Conservation (phyloP, 2,329 filamentous ascomycete genomes). For the Corynespora cassiicola region DNA sequence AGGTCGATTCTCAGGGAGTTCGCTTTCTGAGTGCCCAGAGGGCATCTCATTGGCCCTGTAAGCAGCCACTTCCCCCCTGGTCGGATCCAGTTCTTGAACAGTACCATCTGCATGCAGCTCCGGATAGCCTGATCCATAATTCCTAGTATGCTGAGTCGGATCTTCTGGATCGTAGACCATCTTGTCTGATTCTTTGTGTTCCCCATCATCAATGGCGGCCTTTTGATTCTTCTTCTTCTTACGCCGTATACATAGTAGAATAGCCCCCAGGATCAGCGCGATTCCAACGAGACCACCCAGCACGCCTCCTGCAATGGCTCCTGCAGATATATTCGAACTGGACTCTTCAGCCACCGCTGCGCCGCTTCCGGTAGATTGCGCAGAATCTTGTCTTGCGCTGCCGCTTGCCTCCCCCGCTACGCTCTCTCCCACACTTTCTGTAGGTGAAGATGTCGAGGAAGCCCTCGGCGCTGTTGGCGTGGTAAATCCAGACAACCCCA, state of each 20-base stretch:
- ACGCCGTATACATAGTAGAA: slow-evolving; percentile 9
- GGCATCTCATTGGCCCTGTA: slow-evolving; percentile 11
- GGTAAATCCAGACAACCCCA: slow-evolving; percentile 10
- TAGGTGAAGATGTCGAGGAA: background rate
- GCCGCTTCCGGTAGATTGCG: background rate
- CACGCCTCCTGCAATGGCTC: slow-evolving; percentile 12
- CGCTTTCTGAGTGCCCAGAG: no score
- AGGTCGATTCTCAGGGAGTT: no score
- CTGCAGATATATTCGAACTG: slow-evolving; percentile 1
- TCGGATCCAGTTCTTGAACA: slow-evolving; percentile 11
- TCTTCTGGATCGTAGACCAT: slow-evolving; percentile 2
- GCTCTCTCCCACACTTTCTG: slow-evolving; percentile 1
- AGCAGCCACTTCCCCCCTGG: slow-evolving; percentile 7
- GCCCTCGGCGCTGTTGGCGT: slow-evolving; percentile 5
- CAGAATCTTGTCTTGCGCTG: background rate
- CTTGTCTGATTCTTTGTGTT: slow-evolving; percentile 1
- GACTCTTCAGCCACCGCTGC: background rate
- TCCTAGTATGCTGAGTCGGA: background rate
- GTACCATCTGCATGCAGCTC: slow-evolving; percentile 2
- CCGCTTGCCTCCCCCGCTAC: background rate
- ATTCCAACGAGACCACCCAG: slow-evolving; percentile 11
- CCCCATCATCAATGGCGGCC: background rate
- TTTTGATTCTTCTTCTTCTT: background rate
- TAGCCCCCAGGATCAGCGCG: slow-evolving; percentile 4
- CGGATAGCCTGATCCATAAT: slow-evolving; percentile 3